Conservation (phyloP, 1,284 basidiomycete genomes). For the Neotropicomus parvogracilis region DNA sequence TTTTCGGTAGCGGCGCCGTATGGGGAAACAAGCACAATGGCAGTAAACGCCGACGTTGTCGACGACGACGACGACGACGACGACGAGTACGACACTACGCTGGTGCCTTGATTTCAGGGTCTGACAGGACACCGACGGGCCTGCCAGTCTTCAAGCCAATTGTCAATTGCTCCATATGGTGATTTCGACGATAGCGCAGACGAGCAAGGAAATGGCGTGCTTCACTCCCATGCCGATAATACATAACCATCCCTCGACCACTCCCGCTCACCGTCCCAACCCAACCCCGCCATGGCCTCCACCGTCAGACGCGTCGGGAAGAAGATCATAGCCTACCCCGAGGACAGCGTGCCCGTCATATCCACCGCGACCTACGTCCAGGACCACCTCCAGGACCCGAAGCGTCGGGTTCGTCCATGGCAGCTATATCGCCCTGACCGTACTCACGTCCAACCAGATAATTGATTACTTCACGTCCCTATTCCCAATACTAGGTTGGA, state of each 20-base stretch:
- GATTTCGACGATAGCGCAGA: too few species aligned
- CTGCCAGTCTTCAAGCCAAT: too few species aligned
- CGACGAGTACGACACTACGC: too few species aligned
- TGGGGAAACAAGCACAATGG: too few species aligned
- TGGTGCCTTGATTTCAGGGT: too few species aligned
- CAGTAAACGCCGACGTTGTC: too few species aligned
- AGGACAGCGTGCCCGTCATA: slow-evolving; percentile 54
- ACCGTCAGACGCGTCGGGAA: slow-evolving; percentile 53
- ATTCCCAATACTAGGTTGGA: slow-evolving; percentile 85
- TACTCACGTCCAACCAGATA: slow-evolving; percentile 33
- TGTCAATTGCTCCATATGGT: too few species aligned
- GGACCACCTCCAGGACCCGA: slow-evolving; percentile 42
- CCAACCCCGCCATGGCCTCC: slow-evolving; percentile 42
- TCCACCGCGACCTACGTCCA: slow-evolving; percentile 53
- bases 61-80: too few species aligned
- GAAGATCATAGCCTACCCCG: slow-evolving; percentile 57
- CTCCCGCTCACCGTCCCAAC: neutral
- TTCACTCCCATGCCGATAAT: slow-evolving; percentile 21
- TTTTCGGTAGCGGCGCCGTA: slow-evolving; percentile 2
- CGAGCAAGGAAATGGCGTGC: slow-evolving; percentile 32
- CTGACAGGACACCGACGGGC: too few species aligned
- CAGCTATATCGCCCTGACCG: too few species aligned
- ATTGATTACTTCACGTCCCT: slow-evolving; percentile 61
- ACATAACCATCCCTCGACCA: too few species aligned
- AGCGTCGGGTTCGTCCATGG: slow-evolving; percentile 46